Percentiles rank a stretch among this genome's conserved stretches.
Conservation (phyloP, 148 eudicot genomes). For the Nepenthes gracilis region DNA sequence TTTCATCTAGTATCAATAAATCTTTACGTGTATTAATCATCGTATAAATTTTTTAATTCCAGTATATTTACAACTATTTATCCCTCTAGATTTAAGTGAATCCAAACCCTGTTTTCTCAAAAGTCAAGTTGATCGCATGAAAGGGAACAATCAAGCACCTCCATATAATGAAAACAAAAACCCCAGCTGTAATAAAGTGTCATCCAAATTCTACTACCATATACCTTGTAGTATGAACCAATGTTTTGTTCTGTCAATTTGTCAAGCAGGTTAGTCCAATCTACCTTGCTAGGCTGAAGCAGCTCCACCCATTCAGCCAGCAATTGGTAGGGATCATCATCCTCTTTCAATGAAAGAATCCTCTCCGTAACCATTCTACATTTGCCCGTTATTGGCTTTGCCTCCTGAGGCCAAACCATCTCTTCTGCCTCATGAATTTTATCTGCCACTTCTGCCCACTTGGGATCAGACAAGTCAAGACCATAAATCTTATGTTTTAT, state of each 20-base stretch:
- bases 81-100: too few relatives aligned
- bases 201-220: neutral
- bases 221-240: constrained; percentile 52
- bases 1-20: too few relatives aligned
- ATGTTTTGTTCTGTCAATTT: constrained; percentile 35
- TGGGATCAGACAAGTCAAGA: constrained; percentile 67
- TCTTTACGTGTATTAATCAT: too few relatives aligned
- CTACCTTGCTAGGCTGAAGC: constrained; percentile 62
- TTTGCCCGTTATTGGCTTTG: constrained; percentile 64
- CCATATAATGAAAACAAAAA: neutral
- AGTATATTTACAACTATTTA: too few relatives aligned
- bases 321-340: constrained; percentile 39
- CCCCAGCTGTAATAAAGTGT: neutral
- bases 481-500: constrained; percentile 84
- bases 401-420: constrained; percentile 54
- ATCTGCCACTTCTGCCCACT: constrained; percentile 81
- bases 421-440: constrained; percentile 56
- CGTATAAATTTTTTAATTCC: too few relatives aligned
- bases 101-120: neutral
- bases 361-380: constrained; percentile 62
- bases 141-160: neutral
- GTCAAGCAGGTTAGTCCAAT: constrained; percentile 68
- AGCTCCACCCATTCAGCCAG: constrained; percentile 69
- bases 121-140: neutral
- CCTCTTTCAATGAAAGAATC: constrained; percentile 38